phyloP scores from a whole-genome alignment of 805 yeast genomes.

The Starmerella apicola region DNA sequence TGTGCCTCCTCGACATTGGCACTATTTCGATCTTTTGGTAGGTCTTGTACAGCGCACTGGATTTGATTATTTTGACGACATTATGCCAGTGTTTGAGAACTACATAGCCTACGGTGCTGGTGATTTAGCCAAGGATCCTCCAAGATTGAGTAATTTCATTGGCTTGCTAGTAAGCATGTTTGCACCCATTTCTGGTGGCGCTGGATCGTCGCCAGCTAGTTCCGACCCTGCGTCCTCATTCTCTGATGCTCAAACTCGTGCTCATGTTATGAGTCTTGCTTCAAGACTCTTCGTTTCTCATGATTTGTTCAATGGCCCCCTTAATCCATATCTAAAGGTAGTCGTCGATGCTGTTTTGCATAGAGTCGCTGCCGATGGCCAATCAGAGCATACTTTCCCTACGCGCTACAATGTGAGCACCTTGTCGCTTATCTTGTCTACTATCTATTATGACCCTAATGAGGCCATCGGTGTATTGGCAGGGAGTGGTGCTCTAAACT shows the following conservation, averaged over 20 bases:
- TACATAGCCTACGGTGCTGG: constrained; percentile 50
- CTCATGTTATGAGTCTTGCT: constrained; percentile 53
- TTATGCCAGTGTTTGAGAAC: constrained; percentile 60
- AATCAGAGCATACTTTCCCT: constrained; percentile 17
- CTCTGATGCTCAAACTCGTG: constrained; percentile 46
- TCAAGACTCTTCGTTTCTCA: constrained; percentile 43
- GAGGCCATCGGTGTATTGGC: constrained; percentile 41
- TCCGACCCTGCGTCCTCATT: constrained; percentile 34
- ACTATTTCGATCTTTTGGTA: constrained; percentile 42
- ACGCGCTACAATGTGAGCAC: constrained; percentile 37
- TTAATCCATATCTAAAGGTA: constrained; percentile 10
- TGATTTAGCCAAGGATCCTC: constrained; percentile 30
- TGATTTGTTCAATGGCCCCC: constrained; percentile 17
- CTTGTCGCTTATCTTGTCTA: constrained; percentile 51
- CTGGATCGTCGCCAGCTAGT: constrained; percentile 6
- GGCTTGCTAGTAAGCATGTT: constrained; percentile 41
- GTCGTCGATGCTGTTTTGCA: constrained; percentile 8
- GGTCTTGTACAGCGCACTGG: constrained; percentile 32
- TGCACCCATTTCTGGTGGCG: constrained; percentile 18
- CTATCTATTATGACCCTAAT: constrained; percentile 48
- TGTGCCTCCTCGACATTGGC: constrained; percentile 67
- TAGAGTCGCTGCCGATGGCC: constrained; percentile 12
- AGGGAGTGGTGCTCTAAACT: constrained; percentile 33
- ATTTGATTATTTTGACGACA: constrained; percentile 60
- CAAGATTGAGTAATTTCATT: constrained; percentile 36